These are phyloP conservation scores for Stropharia rugosoannulata DNA, from an alignment of 768 basidiomycete species.

Conservation along the genomic window DNA sequence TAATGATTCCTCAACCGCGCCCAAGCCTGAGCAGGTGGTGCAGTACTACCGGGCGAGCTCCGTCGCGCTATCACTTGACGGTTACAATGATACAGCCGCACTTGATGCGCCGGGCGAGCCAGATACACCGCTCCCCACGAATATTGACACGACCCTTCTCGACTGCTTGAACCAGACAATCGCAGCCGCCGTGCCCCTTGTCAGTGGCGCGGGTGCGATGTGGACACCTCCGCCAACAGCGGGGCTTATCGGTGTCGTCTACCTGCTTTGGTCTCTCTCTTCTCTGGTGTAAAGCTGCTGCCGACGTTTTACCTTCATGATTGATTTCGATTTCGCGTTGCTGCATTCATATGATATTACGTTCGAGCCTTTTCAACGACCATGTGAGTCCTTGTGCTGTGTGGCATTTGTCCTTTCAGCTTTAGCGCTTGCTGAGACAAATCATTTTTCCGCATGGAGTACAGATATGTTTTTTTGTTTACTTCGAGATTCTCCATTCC, in stretches of 20 bases:
- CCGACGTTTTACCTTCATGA: not conserved
- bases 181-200: constrained; percentile 53
- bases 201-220: constrained; percentile 30
- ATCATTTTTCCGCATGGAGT: too few species aligned
- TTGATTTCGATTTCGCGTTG: not conserved
- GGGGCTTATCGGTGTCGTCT: constrained; percentile 19
- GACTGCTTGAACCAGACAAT: constrained; percentile 65
- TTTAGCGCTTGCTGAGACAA: too few species aligned
- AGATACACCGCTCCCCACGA: constrained; percentile 49
- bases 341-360: not conserved
- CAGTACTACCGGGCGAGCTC: constrained; percentile 72
- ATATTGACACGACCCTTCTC: constrained; percentile 48
- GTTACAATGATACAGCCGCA: constrained; percentile 64
- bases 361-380: not conserved
- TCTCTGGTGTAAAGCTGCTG: constrained; percentile 11
- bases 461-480: too few species aligned
- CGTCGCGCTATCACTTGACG: constrained; percentile 59
- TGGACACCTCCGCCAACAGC: constrained; percentile 17
- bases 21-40: constrained; percentile 54
- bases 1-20: constrained; percentile 28
- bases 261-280: constrained; percentile 21
- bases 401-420: too few species aligned
- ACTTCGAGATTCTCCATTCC: too few species aligned
- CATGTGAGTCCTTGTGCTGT: too few species aligned
- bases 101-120: constrained; percentile 35